Evolutionary conservation across 441 rosid species (phyloP).

Genomic region (Capsella rubella): DNA sequence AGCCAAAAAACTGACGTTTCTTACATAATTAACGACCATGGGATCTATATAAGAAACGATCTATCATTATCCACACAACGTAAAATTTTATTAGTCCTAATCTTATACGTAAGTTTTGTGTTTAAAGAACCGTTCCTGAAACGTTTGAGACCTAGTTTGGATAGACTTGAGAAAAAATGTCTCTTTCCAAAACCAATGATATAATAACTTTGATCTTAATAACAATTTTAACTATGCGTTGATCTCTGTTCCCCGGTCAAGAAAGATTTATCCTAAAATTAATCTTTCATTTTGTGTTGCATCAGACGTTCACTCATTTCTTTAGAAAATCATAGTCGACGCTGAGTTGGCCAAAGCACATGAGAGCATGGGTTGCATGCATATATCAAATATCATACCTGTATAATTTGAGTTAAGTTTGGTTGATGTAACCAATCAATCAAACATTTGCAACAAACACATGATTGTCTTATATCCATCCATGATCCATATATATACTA

Average conservation of each 20-base stretch:
- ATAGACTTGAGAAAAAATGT: neutral
- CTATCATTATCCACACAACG: too few species aligned
- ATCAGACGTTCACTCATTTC: neutral
- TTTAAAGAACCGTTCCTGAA: neutral
- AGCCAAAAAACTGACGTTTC: too few species aligned
- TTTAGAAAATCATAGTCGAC: neutral
- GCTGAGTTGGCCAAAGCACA: conserved; percentile 39
- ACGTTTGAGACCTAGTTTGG: neutral
- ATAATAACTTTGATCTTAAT: neutral
- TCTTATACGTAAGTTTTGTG: too few species aligned
- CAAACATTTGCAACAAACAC: conserved; percentile 36
- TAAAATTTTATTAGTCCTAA: too few species aligned
- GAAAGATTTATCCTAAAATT: too few species aligned
- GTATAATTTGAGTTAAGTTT: conserved; percentile 22
- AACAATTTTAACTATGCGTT: neutral
- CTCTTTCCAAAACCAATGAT: neutral
- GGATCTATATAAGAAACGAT: too few species aligned
- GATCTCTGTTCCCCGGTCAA: neutral
- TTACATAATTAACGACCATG: too few species aligned
- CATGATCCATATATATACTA: conserved; percentile 1
- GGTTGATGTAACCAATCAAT: conserved; percentile 32
- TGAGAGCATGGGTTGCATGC: conserved; percentile 39
- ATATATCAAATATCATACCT: neutral
- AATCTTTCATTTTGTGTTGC: neutral
- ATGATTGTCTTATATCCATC: conserved; percentile 18